Evolutionary conservation across 495 filamentous ascomycete species (phyloP).

Genomic region (Hyaloscypha finlandica): DNA sequence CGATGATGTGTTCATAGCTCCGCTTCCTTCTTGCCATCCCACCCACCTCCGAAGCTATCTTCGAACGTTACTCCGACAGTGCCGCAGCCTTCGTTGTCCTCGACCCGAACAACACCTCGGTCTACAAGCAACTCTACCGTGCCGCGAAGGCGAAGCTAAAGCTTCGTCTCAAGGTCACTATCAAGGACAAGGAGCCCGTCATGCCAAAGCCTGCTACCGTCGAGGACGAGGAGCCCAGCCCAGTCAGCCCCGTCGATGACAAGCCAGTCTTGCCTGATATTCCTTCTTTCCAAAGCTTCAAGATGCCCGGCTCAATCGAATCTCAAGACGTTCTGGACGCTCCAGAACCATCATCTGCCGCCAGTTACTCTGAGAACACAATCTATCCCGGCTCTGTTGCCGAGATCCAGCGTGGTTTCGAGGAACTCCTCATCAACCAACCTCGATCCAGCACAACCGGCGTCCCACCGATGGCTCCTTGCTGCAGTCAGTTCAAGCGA

Average conservation of each 20-base stretch:
- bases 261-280: conserved; percentile 3
- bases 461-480: conserved; percentile 9
- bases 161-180: conserved; percentile 81
- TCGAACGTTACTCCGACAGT: conserved; percentile 97
- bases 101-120: conserved; percentile 71
- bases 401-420: conserved; percentile 34
- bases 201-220: conserved; percentile 45
- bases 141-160: conserved; percentile 98
- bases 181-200: conserved; percentile 32
- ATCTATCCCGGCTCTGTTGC: conserved; percentile 20
- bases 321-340: background rate
- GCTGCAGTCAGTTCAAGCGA: conserved; percentile 16
- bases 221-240: conserved; percentile 40
- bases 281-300: background rate
- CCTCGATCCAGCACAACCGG: conserved; percentile 11
- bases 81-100: conserved; percentile 77
- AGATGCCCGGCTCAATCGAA: conserved; percentile 4
- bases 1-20: conserved; percentile 57
- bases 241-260: conserved; percentile 26
- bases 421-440: conserved; percentile 33
- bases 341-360: conserved; percentile 1
- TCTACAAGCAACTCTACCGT: conserved; percentile 96
- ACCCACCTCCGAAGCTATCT: conserved; percentile 64
- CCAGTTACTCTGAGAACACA: conserved; percentile 8
- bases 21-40: conserved; percentile 71